phyloP scores from a whole-genome alignment of 805 yeast genomes.

The Ogataea zsoltii region DNA sequence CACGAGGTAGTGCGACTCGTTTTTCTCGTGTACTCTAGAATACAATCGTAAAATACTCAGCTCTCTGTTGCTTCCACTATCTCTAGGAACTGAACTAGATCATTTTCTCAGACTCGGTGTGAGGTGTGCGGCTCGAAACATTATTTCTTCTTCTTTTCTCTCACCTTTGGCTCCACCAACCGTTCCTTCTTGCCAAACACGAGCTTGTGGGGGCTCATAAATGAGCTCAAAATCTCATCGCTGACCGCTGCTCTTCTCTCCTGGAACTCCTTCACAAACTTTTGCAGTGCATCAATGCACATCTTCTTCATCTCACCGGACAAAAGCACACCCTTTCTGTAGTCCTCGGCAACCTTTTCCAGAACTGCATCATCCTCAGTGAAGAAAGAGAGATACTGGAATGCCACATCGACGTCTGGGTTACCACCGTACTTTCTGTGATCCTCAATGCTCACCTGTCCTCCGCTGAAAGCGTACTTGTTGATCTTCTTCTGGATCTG shows the following conservation, averaged over 20 bases:
- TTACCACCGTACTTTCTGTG: slow-evolving; percentile 90
- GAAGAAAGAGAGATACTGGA: slow-evolving; percentile 89
- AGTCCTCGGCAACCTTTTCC: slow-evolving; percentile 57
- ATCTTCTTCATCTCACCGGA: slow-evolving; percentile 92
- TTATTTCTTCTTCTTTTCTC: slow-evolving; percentile 42
- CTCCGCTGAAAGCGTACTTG: slow-evolving; percentile 96
- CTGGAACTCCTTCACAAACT: slow-evolving; percentile 81
- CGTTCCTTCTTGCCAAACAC: slow-evolving; percentile 74
- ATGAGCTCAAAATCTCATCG: slow-evolving; percentile 59
- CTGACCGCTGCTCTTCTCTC: slow-evolving; percentile 67
- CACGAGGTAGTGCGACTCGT: no score
- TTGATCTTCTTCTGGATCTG: slow-evolving; percentile 92
- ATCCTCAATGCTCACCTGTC: slow-evolving; percentile 82
- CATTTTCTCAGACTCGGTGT: no score
- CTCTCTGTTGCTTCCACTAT: no score
- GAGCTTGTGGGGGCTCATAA: slow-evolving; percentile 84
- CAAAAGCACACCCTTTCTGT: slow-evolving; percentile 77
- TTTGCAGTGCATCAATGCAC: slow-evolving; percentile 78
- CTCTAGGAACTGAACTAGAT: no score
- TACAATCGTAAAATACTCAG: no score
- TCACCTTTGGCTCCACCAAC: slow-evolving; percentile 65
- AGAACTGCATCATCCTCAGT: slow-evolving; percentile 83
- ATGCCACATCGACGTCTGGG: slow-evolving; percentile 94
- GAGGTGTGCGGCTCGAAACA: no score
- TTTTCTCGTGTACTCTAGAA: no score